These are phyloP conservation scores for Pistacia integerrima DNA, from an alignment of 345 rosid genomes.

Conservation along the genomic window DNA sequence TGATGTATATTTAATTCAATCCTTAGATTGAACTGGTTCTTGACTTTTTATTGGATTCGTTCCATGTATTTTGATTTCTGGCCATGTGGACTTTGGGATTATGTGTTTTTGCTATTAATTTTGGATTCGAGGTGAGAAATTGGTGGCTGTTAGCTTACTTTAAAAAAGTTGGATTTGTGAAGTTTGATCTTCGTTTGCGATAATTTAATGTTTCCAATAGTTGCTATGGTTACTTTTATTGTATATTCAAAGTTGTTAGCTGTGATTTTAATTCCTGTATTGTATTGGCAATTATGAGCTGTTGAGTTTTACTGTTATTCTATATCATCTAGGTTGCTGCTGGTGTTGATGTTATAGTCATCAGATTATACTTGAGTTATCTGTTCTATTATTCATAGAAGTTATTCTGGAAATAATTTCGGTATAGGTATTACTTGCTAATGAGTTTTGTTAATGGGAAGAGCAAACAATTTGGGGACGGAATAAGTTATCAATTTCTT, in stretches of 20 bases:
- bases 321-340: too few species aligned
- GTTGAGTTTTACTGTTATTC: too few species aligned
- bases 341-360: too few species aligned
- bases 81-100: background rate
- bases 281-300: background rate
- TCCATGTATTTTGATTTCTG: background rate
- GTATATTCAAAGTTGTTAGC: background rate
- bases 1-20: background rate
- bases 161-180: background rate
- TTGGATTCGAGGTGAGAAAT: background rate
- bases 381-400: too few species aligned
- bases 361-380: too few species aligned
- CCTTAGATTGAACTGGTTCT: background rate
- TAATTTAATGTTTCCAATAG: background rate
- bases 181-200: background rate
- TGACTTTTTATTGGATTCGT: background rate
- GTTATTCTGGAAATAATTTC: too few species aligned
- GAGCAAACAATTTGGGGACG: too few species aligned
- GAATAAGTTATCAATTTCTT: background rate
- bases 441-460: background rate
- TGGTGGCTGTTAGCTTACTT: background rate
- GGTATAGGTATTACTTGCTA: background rate
- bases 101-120: background rate
- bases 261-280: background rate
- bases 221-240: slow-evolving; percentile 2